A percentile compares a stretch with the other conserved stretches of the same genome.
Conservation (phyloP, 164 flowering plant genomes). For the Aristolochia fimbriata region DNA sequence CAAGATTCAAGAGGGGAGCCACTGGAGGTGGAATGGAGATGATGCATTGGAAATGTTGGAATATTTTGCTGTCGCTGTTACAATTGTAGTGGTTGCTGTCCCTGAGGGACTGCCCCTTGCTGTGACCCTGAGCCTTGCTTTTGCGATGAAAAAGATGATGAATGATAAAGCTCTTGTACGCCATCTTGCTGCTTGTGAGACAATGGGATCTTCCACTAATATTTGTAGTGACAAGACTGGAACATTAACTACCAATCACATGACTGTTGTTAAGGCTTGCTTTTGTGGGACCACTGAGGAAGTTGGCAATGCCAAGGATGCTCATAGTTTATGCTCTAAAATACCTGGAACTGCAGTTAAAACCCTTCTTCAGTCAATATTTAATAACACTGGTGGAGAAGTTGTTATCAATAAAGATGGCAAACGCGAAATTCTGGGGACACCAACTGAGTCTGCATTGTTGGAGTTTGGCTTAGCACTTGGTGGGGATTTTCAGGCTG, state of each 20-base stretch:
- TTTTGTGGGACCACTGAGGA: conserved; percentile 56
- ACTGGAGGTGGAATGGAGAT: conserved; percentile 77
- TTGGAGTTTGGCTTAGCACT: conserved; percentile 78
- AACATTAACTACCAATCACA: conserved; percentile 86
- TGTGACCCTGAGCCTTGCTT: conserved; percentile 94
- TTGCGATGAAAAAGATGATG: conserved; percentile 99
- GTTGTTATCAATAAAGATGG: conserved; percentile 47
- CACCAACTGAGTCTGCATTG: conserved; percentile 88
- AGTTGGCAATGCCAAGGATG: conserved; percentile 18
- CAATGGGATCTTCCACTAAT: conserved; percentile 92
- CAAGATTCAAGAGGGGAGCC: conserved; percentile 55
- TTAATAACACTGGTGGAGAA: conserved; percentile 90
- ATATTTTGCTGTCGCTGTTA: conserved; percentile 89
- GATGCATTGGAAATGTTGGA: conserved; percentile 72
- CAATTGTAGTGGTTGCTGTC: conserved; percentile 96
- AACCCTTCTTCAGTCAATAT: conserved; percentile 66
- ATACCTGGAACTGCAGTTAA: conserved; percentile 47
- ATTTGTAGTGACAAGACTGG: conserved; percentile 99
- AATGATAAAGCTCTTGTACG: conserved; percentile 91
- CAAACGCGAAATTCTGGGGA: conserved; percentile 65
- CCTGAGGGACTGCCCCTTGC: conserved; percentile 96
- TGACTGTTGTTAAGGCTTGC: conserved; percentile 86
- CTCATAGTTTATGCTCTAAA: conserved; percentile 18
- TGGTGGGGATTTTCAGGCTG: conserved; percentile 67
- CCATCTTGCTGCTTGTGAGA: conserved; percentile 91